These are phyloP conservation scores for Aureobasidium sp. DNA, from an alignment of 2,329 filamentous ascomycete genomes.

Conservation along the genomic window DNA sequence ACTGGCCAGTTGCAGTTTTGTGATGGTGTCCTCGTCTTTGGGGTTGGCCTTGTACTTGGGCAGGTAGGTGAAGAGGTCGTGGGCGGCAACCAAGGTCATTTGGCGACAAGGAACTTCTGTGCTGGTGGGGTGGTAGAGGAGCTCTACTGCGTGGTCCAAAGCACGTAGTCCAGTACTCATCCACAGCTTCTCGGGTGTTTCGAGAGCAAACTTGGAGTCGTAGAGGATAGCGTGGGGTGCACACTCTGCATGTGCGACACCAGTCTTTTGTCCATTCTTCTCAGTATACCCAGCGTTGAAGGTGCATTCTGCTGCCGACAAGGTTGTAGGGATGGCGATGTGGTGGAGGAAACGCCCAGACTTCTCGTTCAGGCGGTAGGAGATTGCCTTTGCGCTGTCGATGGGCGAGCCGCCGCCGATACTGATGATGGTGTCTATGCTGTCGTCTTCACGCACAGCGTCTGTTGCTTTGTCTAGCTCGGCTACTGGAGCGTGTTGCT, in stretches of 20 bases:
- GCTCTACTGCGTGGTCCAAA: constrained; percentile 50
- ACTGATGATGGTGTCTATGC: constrained; percentile 49
- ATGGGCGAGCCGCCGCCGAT: constrained; percentile 52
- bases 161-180: constrained; percentile 47
- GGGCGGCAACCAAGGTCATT: constrained; percentile 39
- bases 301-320: constrained; percentile 51
- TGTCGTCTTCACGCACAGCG: constrained; percentile 37
- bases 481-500: constrained; percentile 50
- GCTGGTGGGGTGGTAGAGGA: constrained; percentile 44
- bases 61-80: constrained; percentile 42
- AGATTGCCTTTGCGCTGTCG: constrained; percentile 44
- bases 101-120: constrained; percentile 46
- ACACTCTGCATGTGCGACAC: constrained; percentile 37
- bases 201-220: constrained; percentile 43
- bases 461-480: constrained; percentile 47
- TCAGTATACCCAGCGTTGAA: constrained; percentile 47
- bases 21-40: constrained; percentile 43
- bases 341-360: constrained; percentile 35
- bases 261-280: constrained; percentile 44
- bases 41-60: constrained; percentile 41
- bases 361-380: constrained; percentile 37
- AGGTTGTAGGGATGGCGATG: constrained; percentile 44
- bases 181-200: constrained; percentile 47
- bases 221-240: constrained; percentile 47
- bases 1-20: constrained; percentile 46